Evolutionary conservation across 768 basidiomycete genomes (phyloP).

Genomic region (Hericium alpestre): DNA sequence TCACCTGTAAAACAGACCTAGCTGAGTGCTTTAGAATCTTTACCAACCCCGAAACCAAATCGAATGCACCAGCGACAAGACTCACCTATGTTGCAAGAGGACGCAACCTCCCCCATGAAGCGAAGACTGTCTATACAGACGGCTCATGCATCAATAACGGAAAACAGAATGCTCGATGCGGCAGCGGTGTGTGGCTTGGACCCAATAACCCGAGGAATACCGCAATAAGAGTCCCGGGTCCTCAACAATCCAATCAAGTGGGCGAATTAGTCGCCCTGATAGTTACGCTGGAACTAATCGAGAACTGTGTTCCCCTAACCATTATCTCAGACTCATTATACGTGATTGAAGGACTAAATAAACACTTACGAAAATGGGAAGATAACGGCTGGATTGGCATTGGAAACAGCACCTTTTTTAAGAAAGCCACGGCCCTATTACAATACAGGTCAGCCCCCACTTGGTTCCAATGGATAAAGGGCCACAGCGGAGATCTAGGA

Average conservation of each 20-base stretch:
- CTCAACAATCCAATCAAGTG: not conserved
- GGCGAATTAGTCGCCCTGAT: constrained; percentile 15
- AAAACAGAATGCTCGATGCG: constrained; percentile 10
- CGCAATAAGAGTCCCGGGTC: not conserved
- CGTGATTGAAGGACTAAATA: constrained; percentile 15
- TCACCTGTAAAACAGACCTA: not conserved
- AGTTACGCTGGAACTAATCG: not conserved
- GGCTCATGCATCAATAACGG: constrained; percentile 18
- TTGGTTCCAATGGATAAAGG: constrained; percentile 11
- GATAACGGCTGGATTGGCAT: constrained; percentile 1
- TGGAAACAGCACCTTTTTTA: not conserved
- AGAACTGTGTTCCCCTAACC: not conserved
- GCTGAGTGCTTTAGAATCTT: not conserved
- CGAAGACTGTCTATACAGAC: constrained; percentile 17
- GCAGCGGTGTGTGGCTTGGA: constrained; percentile 7
- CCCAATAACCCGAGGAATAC: not conserved
- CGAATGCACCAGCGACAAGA: not conserved
- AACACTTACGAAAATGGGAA: constrained; percentile 8
- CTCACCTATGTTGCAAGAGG: not conserved
- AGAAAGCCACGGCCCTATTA: not conserved
- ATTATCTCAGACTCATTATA: constrained; percentile 19
- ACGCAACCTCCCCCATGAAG: not conserved
- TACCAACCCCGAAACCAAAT: not conserved
- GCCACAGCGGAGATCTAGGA: constrained; percentile 2
- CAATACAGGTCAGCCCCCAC: not conserved